Evolutionary conservation across 257 asterid species (phyloP).

Genomic region (Apocynum venetum): DNA sequence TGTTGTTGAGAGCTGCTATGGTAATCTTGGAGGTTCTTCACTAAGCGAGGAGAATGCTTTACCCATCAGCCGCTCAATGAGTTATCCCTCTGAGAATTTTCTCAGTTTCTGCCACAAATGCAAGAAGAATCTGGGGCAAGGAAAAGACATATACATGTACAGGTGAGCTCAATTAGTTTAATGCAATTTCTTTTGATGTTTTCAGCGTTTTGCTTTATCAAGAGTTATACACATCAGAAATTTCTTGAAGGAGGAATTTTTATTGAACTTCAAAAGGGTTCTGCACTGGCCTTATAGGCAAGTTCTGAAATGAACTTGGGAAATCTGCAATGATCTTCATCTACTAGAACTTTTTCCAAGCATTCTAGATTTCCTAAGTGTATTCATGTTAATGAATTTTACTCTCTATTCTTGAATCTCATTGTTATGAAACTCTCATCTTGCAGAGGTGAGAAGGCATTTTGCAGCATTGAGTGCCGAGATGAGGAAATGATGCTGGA

Average conservation of each 20-base stretch:
- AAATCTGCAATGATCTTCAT: too few species aligned
- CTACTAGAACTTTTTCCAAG: not conserved
- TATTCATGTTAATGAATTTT: not conserved
- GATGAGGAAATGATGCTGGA: slow-evolving; percentile 53
- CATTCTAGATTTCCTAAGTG: not conserved
- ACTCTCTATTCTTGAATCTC: not conserved
- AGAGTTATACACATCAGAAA: not conserved
- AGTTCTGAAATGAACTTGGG: not conserved
- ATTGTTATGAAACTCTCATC: slow-evolving; percentile 1
- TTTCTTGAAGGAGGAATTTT: not conserved
- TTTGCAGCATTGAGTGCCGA: slow-evolving; percentile 70
- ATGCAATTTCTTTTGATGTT: not conserved
- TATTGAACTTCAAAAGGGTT: not conserved
- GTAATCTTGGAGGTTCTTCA: slow-evolving; percentile 45
- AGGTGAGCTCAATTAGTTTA: slow-evolving; percentile 37
- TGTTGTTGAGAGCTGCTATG: slow-evolving; percentile 70
- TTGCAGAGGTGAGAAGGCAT: slow-evolving; percentile 74
- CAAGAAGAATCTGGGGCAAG: slow-evolving; percentile 70
- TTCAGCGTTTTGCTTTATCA: not conserved
- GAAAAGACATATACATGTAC: slow-evolving; percentile 76
- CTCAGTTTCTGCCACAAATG: slow-evolving; percentile 74
- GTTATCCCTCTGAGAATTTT: slow-evolving; percentile 61
- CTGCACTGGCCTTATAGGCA: not conserved
- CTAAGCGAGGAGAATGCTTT: slow-evolving; percentile 27
- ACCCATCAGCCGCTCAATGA: slow-evolving; percentile 27